Evolutionary conservation across 148 eudicot genomes (phyloP).

Genomic region (Vaccinium myrtillus): DNA sequence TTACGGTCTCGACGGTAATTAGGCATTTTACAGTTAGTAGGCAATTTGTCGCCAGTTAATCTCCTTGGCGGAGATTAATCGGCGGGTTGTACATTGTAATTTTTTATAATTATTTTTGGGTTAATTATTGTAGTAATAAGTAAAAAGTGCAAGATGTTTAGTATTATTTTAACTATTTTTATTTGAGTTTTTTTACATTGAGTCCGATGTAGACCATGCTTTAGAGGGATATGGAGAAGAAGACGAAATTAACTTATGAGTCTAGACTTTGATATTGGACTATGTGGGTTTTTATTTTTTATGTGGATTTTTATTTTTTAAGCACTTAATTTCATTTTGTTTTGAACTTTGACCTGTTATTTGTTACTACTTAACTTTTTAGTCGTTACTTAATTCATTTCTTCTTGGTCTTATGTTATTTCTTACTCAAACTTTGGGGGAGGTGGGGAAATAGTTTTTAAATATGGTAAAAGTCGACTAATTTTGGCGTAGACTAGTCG

Average conservation of each 20-base stretch:
- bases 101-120: not conserved
- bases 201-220: not conserved
- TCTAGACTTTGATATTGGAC: not conserved
- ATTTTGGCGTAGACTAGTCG: not conserved
- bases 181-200: not conserved
- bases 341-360: not conserved
- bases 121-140: not conserved
- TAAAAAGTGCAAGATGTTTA: not conserved
- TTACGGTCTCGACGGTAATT: not conserved
- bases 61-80: not conserved
- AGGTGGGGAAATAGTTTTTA: not conserved
- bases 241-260: not conserved
- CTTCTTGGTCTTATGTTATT: not conserved
- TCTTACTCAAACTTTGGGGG: not conserved
- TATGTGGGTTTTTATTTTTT: not conserved
- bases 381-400: not conserved
- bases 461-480: not conserved
- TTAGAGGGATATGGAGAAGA: not conserved
- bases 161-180: not conserved
- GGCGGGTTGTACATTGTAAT: not conserved
- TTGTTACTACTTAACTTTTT: not conserved
- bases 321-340: not conserved
- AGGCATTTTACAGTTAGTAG: not conserved
- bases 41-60: not conserved
- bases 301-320: not conserved